Percentiles rank a stretch among this genome's conserved stretches.
Evolutionary conservation across 2,329 filamentous ascomycete species (phyloP).

Genomic region (Davidsoniella neocaledoniae): DNA sequence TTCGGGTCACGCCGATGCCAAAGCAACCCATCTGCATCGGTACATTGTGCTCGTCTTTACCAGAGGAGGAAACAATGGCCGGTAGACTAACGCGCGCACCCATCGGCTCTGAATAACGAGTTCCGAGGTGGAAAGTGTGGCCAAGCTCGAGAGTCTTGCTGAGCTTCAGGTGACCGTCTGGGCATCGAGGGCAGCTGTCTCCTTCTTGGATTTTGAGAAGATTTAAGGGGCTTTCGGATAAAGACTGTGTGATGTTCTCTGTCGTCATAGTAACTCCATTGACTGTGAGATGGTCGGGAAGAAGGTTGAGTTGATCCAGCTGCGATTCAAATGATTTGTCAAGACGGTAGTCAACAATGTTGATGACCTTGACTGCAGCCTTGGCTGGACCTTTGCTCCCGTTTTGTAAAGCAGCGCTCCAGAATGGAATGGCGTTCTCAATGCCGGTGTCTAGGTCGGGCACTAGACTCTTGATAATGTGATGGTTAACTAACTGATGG

Average conservation of each 20-base stretch:
- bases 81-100: constrained; percentile 39
- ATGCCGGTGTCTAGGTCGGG: constrained; percentile 57
- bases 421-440: constrained; percentile 38
- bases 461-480: constrained; percentile 48
- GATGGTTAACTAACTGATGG: constrained; percentile 26
- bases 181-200: constrained; percentile 58
- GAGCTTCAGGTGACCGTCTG: constrained; percentile 41
- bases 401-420: constrained; percentile 24
- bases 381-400: not conserved
- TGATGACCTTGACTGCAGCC: constrained; percentile 16
- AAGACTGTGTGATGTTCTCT: not conserved
- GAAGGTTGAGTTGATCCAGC: not conserved
- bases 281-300: not conserved
- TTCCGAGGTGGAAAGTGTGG: constrained; percentile 88
- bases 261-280: not conserved
- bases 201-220: constrained; percentile 49
- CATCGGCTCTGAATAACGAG: constrained; percentile 67
- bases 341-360: constrained; percentile 20
- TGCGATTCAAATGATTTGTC: constrained; percentile 1
- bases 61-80: constrained; percentile 7
- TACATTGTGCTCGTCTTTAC: constrained; percentile 18
- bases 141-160: constrained; percentile 74
- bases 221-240: constrained; percentile 26
- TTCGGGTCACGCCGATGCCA: constrained; percentile 80
- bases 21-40: constrained; percentile 90